Evolutionary conservation across 768 basidiomycete species (phyloP).

Genomic region (Holtermanniella nyarrowii): DNA sequence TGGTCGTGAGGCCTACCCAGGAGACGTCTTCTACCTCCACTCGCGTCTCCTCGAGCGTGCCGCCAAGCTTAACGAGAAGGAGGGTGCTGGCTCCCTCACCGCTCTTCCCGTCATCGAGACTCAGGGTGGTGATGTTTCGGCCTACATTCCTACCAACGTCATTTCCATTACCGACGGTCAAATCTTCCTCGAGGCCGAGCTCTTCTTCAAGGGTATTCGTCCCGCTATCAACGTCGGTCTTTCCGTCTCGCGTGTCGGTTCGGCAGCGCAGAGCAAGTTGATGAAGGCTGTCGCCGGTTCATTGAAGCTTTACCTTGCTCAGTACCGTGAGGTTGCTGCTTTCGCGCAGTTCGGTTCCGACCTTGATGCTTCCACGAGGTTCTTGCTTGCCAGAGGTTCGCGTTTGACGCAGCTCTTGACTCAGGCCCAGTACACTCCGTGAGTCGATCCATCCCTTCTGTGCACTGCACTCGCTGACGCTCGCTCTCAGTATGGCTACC

Average conservation of each 20-base stretch:
- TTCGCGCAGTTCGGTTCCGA: conserved; percentile 95
- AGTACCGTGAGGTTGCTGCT: conserved; percentile 97
- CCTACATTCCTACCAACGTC: conserved; percentile 89
- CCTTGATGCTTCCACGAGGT: conserved; percentile 96
- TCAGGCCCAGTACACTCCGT: conserved; percentile 77
- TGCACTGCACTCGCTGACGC: not conserved
- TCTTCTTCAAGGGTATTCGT: conserved; percentile 99
- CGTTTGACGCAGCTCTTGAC: conserved; percentile 88
- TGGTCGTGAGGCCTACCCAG: conserved; percentile 99
- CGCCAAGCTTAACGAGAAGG: conserved; percentile 99
- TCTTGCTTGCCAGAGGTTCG: conserved; percentile 94
- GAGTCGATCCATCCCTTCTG: not conserved
- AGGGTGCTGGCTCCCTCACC: conserved; percentile 96
- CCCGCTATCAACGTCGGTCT: conserved; percentile 99
- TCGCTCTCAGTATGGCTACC: conserved; percentile 61
- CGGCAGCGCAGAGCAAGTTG: conserved; percentile 98
- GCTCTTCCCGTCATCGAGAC: conserved; percentile 99
- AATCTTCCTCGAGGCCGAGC: conserved; percentile 99
- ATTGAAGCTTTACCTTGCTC: conserved; percentile 97
- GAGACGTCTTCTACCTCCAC: conserved; percentile 95
- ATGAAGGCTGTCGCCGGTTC: conserved; percentile 99
- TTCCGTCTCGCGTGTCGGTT: conserved; percentile 99
- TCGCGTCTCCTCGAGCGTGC: conserved; percentile 99
- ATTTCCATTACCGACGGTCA: conserved; percentile 98
- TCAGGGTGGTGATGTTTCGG: conserved; percentile 99